Percentiles rank a stretch among this genome's conserved stretches.
Evolutionary conservation across 2,329 filamentous ascomycete genomes (phyloP).

Genomic region (Claviceps sp.): DNA sequence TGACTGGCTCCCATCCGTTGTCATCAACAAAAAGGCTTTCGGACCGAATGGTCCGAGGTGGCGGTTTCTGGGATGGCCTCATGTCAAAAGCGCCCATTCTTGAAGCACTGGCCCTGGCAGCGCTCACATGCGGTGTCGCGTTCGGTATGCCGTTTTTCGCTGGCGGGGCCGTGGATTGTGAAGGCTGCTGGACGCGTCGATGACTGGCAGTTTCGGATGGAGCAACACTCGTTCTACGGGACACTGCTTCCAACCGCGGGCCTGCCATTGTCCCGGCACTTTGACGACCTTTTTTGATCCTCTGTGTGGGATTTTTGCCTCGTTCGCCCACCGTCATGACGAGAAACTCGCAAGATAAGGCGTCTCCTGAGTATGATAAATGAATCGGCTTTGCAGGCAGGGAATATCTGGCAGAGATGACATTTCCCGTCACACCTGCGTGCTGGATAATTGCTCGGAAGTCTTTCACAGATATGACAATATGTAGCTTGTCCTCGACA

Average conservation of each 20-base stretch:
- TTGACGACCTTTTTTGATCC: slow-evolving; percentile 33
- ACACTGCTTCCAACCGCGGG: slow-evolving; percentile 34
- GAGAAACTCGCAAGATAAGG: slow-evolving; percentile 61
- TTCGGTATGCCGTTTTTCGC: slow-evolving; percentile 10
- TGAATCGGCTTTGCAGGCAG: slow-evolving; percentile 58
- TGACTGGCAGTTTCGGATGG: slow-evolving; percentile 20
- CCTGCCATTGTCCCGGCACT: slow-evolving; percentile 18
- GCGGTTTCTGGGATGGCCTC: slow-evolving; percentile 40
- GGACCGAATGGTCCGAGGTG: slow-evolving; percentile 44
- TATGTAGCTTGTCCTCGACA: slow-evolving; percentile 62
- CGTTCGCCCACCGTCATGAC: slow-evolving; percentile 69
- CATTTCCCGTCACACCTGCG: slow-evolving; percentile 54
- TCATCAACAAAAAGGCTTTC: slow-evolving; percentile 67
- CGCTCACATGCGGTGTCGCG: slow-evolving; percentile 19
- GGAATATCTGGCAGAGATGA: slow-evolving; percentile 56
- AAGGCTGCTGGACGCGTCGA: slow-evolving; percentile 10
- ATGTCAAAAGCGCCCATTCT: slow-evolving; percentile 28
- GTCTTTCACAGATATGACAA: slow-evolving; percentile 71
- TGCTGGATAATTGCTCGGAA: slow-evolving; percentile 69
- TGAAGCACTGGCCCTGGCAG: slow-evolving; percentile 21
- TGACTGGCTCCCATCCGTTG: slow-evolving; percentile 61
- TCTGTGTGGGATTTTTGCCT: slow-evolving; percentile 33
- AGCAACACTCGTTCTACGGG: slow-evolving; percentile 29
- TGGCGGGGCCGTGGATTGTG: background rate
- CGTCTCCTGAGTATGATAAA: slow-evolving; percentile 55